Conservation (phyloP, 2,329 filamentous ascomycete species). For the Sarocladiaceae sp. region DNA sequence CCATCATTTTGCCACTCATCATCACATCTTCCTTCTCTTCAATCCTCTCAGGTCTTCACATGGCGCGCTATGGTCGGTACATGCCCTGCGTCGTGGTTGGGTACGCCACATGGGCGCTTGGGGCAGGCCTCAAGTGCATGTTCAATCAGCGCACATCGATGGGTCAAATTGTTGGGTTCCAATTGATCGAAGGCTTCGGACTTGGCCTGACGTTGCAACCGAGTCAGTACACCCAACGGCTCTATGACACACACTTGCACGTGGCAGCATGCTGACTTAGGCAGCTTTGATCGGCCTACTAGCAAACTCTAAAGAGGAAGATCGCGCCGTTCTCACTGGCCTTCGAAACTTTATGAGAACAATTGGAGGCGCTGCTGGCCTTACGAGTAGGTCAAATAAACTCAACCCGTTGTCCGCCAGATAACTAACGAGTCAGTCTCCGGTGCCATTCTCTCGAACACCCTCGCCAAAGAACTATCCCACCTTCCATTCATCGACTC, state of each 20-base stretch:
- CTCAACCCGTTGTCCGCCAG: neutral
- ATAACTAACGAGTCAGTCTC: conserved; percentile 13
- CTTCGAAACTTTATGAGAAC: conserved; percentile 33
- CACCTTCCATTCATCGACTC: conserved; percentile 19
- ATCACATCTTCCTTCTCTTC: conserved; percentile 22
- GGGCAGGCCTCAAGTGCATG: conserved; percentile 25
- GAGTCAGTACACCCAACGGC: conserved; percentile 11
- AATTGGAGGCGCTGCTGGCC: conserved; percentile 20
- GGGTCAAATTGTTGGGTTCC: conserved; percentile 23
- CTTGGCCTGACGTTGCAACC: conserved; percentile 32
- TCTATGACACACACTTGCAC: no score
- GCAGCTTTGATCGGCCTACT: conserved; percentile 29
- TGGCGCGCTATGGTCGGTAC: conserved; percentile 24
- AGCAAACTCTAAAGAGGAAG: conserved; percentile 29
- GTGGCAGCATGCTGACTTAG: no score
- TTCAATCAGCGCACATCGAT: conserved; percentile 20
- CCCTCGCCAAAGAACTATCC: conserved; percentile 9
- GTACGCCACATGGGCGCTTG: conserved; percentile 30
- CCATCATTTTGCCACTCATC: conserved; percentile 24
- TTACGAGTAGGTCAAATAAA: conserved; percentile 11
- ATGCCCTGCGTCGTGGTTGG: conserved; percentile 25
- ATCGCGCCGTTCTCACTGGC: conserved; percentile 32
- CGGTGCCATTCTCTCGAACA: conserved; percentile 20
- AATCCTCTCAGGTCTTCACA: conserved; percentile 25
- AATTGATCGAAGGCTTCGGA: conserved; percentile 29